Conservation (phyloP, 768 basidiomycete genomes). For the Boletus sensibilis region DNA sequence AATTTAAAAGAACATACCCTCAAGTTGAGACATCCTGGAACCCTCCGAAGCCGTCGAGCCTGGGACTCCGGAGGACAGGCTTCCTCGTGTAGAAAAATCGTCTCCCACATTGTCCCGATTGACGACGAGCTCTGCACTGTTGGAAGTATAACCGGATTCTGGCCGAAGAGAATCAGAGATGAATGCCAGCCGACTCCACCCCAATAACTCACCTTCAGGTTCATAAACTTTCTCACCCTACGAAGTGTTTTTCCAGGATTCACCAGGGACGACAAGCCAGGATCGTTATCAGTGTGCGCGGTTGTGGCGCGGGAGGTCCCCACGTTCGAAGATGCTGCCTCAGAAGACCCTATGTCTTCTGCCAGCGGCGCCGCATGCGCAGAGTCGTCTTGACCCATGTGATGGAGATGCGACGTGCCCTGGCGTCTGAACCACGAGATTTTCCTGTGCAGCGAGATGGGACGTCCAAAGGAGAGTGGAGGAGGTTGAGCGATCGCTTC, state of each 20-base stretch:
- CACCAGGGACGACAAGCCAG: neutral
- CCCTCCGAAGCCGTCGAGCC: conserved; percentile 4
- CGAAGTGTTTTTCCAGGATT: neutral
- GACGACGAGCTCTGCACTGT: neutral
- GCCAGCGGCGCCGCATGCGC: neutral
- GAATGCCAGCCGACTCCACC: too few species aligned
- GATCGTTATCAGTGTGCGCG: neutral
- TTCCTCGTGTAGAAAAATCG: neutral
- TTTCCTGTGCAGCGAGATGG: neutral
- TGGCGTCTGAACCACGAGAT: neutral
- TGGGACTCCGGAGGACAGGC: neutral
- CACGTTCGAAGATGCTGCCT: neutral
- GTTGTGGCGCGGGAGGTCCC: neutral
- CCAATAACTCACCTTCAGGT: neutral
- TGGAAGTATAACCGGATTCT: neutral
- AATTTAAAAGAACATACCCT: neutral
- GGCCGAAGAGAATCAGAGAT: neutral
- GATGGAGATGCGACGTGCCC: neutral
- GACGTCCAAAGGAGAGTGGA: conserved; percentile 1
- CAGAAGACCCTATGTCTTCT: neutral
- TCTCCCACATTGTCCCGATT: neutral
- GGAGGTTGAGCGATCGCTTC: neutral
- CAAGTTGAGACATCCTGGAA: conserved; percentile 1
- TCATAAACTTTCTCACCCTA: neutral
- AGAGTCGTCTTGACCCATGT: neutral